Percentiles rank a stretch among this genome's conserved stretches.
Conservation (phyloP, 805 yeast genomes). For the Wickerhamiella musiphila region DNA sequence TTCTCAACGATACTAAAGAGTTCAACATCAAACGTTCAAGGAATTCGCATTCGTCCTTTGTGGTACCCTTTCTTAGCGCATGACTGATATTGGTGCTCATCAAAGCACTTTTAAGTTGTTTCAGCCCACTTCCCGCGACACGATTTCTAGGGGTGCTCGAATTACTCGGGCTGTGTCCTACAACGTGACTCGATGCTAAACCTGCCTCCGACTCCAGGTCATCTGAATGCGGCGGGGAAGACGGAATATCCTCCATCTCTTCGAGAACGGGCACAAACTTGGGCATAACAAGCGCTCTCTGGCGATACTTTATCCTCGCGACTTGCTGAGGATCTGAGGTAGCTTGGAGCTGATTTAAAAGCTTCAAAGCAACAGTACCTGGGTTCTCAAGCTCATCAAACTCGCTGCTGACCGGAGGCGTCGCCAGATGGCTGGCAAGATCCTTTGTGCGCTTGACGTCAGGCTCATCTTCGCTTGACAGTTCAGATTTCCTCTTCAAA, state of each 20-base stretch:
- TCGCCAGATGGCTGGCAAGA: neutral
- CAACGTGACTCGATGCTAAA: too few relatives aligned
- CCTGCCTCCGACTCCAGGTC: neutral
- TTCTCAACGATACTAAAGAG: constrained; percentile 2
- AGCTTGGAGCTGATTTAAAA: constrained; percentile 1
- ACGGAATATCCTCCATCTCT: constrained; percentile 2
- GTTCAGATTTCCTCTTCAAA: too few relatives aligned
- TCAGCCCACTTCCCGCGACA: neutral
- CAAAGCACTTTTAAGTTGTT: neutral
- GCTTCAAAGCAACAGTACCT: constrained; percentile 4
- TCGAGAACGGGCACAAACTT: neutral
- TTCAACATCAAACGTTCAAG: constrained; percentile 3
- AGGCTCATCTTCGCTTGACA: too few relatives aligned
- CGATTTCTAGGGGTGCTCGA: neutral
- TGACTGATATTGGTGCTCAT: constrained; percentile 1
- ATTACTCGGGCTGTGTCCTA: neutral
- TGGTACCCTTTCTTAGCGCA: neutral
- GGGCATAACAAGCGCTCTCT: constrained; percentile 2
- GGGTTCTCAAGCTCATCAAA: too few relatives aligned
- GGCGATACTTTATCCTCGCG: neutral
- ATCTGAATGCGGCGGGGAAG: constrained; percentile 3
- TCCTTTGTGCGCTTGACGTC: too few relatives aligned
- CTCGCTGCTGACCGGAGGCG: constrained; percentile 3
- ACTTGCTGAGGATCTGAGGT: neutral
- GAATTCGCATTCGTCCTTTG: constrained; percentile 1